Conservation (phyloP, 176 grass and related monocot species). For the Aechmea fasciata region DNA sequence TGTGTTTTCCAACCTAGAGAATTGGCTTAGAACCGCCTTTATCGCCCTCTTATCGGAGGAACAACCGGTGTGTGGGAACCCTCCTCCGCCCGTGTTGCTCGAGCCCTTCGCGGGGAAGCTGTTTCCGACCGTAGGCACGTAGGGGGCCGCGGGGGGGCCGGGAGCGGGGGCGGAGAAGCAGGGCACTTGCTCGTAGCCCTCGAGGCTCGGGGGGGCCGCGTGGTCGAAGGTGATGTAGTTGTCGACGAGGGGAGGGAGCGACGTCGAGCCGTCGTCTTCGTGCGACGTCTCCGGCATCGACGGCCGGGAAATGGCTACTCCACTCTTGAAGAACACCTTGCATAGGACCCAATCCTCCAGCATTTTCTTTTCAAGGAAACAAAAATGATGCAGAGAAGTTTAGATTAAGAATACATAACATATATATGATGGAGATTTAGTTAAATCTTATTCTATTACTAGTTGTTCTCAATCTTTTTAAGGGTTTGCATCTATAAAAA, state of each 20-base stretch:
- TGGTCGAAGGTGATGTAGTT: slow-evolving; percentile 64
- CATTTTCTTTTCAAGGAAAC: neutral
- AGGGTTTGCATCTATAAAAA: no score
- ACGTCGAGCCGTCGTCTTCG: slow-evolving; percentile 32
- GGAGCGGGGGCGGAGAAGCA: slow-evolving; percentile 78
- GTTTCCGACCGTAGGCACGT: slow-evolving; percentile 21
- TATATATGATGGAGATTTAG: neutral
- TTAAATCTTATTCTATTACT: neutral
- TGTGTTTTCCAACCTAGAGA: slow-evolving; percentile 53
- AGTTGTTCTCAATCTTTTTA: no score
- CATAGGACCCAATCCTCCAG: slow-evolving; percentile 96
- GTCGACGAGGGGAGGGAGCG: slow-evolving; percentile 75
- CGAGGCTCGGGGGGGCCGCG: slow-evolving; percentile 25
- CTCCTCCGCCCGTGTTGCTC: neutral
- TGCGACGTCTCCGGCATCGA: slow-evolving; percentile 31
- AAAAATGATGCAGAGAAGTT: neutral
- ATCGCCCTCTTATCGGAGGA: slow-evolving; percentile 25
- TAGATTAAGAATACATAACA: no score
- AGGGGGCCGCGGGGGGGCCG: neutral
- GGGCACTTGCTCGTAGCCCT: slow-evolving; percentile 76
- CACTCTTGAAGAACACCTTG: slow-evolving; percentile 76
- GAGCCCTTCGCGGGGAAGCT: slow-evolving; percentile 13
- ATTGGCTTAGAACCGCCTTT: slow-evolving; percentile 43
- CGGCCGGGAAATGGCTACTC: slow-evolving; percentile 34
- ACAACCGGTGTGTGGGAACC: neutral